These are phyloP conservation scores for Fusarium nelsonii DNA, from an alignment of 2,329 filamentous ascomycete species.

Conservation along the genomic window DNA sequence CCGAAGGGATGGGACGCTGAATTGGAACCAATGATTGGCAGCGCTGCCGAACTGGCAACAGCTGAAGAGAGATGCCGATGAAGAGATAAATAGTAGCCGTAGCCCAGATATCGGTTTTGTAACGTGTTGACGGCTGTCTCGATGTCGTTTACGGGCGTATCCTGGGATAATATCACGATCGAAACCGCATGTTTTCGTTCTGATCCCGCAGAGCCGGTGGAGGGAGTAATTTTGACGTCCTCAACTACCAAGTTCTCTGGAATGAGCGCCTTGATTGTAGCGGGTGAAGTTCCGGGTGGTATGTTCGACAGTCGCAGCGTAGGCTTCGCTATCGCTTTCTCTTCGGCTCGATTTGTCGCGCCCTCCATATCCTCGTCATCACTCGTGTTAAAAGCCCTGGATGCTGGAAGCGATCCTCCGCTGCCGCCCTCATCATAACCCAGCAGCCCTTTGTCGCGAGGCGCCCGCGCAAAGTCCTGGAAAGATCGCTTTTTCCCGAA, in stretches of 20 bases:
- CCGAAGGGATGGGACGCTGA: constrained; percentile 77
- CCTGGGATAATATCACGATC: constrained; percentile 83
- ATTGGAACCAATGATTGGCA: constrained; percentile 51
- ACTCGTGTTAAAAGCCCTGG: constrained; percentile 79
- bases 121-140: constrained; percentile 81
- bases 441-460: constrained; percentile 48
- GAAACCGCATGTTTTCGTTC: constrained; percentile 81
- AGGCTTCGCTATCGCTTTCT: constrained; percentile 71
- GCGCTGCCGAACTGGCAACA: constrained; percentile 60
- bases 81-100: constrained; percentile 83
- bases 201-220: constrained; percentile 61
- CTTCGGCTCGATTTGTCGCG: constrained; percentile 61
- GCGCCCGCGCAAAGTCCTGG: constrained; percentile 56
- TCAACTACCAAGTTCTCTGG: constrained; percentile 74
- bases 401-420: constrained; percentile 66
- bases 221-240: constrained; percentile 76
- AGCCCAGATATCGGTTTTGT: constrained; percentile 87
- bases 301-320: constrained; percentile 72
- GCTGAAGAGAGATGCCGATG: constrained; percentile 87
- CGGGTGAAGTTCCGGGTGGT: constrained; percentile 70
- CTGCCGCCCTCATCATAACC: constrained; percentile 54
- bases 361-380: constrained; percentile 66
- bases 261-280: constrained; percentile 70
- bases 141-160: constrained; percentile 85
- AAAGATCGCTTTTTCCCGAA: constrained; percentile 68